These are phyloP conservation scores for Chytriomyces hyalinus DNA, from an alignment of 192 early-diverging fungal species.

Conservation along the genomic window DNA sequence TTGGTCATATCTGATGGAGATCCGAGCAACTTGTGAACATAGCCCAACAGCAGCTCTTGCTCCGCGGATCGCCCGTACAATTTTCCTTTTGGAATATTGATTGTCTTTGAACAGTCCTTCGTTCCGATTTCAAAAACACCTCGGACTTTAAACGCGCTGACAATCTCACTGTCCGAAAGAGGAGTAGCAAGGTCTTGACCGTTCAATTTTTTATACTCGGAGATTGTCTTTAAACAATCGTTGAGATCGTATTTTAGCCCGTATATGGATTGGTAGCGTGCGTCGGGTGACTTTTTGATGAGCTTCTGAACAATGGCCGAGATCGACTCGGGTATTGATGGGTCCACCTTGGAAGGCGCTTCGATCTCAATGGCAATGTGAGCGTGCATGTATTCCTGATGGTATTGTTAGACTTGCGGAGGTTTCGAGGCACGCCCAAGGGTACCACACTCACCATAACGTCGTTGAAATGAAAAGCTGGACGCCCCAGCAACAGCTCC, in stretches of 20 bases:
- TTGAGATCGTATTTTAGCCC: slow-evolving; percentile 50
- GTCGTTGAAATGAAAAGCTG: slow-evolving; percentile 50
- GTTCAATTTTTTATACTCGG: slow-evolving; percentile 16
- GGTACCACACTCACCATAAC: slow-evolving; percentile 38
- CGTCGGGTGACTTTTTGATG: slow-evolving; percentile 49
- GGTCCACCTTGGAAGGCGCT: slow-evolving; percentile 33
- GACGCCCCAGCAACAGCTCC: slow-evolving; percentile 53
- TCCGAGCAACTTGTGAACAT: slow-evolving; percentile 23
- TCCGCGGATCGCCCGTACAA: slow-evolving; percentile 47
- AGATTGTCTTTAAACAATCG: slow-evolving; percentile 26
- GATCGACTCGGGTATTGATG: slow-evolving; percentile 46
- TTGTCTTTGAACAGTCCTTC: slow-evolving; percentile 42
- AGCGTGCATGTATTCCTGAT: slow-evolving; percentile 52
- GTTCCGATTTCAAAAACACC: slow-evolving; percentile 27
- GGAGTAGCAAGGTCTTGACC: background rate
- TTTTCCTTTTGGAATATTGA: slow-evolving; percentile 47
- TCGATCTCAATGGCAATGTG: slow-evolving; percentile 56
- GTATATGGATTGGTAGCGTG: slow-evolving; percentile 55
- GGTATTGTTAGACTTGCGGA: background rate
- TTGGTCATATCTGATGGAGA: background rate
- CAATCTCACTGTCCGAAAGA: slow-evolving; percentile 38
- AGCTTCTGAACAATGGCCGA: slow-evolving; percentile 52
- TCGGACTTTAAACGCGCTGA: slow-evolving; percentile 26
- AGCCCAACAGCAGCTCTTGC: slow-evolving; percentile 24
- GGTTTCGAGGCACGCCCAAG: background rate